Evolutionary conservation across 2,329 filamentous ascomycete species (phyloP), one percentile per base, ranked within the genome.

Genomic region (Aspergillus vadensis): DNA sequence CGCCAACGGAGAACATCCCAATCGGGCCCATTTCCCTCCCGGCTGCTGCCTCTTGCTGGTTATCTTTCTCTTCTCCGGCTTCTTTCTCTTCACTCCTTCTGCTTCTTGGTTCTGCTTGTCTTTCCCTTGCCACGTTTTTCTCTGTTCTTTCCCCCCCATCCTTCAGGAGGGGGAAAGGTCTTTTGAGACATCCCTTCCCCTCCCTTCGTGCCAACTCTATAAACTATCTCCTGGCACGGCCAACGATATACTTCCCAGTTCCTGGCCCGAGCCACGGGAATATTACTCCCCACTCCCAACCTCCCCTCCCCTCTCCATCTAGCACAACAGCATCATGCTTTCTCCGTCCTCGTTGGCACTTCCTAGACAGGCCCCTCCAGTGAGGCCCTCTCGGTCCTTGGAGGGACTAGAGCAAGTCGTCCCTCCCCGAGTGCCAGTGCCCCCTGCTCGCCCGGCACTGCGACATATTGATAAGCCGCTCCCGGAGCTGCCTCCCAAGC

Each of bases 331-430:
- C 39, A 51, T 39, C 47, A 72, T 73, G 69, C 43, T 69, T 32
- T 67, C 69, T 19, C 61, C 67, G n/a, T 64, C 63, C 39, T 64
- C 60, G 8, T 65, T 63, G 43, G 50, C 63, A 36, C 58, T 64
- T 21, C 49, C 61, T 32, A 68, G 72, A 49, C 68, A 67, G 55
- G 65, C 72, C 30, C 74, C 74, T 7, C 75, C 74, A 21, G 65
- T 75, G 21, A 69, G 69, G 44, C 71, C 70, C 2, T 76, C 72
- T 23, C 70, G 67, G 38, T 77, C 75, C 8, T 68, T 77, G 8
- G 73, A 76, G 63, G 75, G 75, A 9, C 63, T 77, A 25, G 75
- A 77, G 54, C 68, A 68, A 58, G 74, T 75, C 6, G 63, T 77
- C 9, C 74, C 73, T 23, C 75, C 75, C 9, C 62, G 55, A 8